phyloP scores from a whole-genome alignment of 768 basidiomycete genomes.

The Cystofilobasidium macerans region DNA sequence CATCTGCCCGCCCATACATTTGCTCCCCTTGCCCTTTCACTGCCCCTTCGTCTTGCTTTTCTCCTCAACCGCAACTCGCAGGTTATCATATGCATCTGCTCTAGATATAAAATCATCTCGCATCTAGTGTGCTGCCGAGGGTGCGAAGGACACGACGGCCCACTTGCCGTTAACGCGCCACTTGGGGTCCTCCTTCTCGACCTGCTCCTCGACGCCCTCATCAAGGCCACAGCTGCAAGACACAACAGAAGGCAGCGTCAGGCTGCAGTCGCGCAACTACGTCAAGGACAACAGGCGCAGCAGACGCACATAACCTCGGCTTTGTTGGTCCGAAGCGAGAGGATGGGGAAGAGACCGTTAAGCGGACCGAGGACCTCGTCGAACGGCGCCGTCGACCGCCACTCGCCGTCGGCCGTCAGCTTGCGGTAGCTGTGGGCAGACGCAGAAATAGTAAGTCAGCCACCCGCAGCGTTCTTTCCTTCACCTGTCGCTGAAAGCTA shows the following conservation, averaged over 20 bases:
- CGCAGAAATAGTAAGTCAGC: neutral
- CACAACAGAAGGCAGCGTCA: neutral
- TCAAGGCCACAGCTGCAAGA: slow-evolving; percentile 54
- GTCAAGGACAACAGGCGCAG: neutral
- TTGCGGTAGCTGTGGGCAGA: slow-evolving; percentile 63
- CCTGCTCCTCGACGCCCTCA: slow-evolving; percentile 53
- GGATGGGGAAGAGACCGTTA: slow-evolving; percentile 41
- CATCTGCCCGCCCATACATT: too few species aligned
- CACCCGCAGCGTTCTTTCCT: neutral
- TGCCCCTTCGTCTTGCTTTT: too few species aligned
- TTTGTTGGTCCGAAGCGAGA: slow-evolving; percentile 86
- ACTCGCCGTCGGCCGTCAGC: slow-evolving; percentile 78
- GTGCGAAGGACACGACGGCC: slow-evolving; percentile 25
- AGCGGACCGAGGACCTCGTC: slow-evolving; percentile 66
- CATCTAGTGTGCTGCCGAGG: neutral
- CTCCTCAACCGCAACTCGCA: too few species aligned
- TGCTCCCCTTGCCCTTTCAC: neutral
- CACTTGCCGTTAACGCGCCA: slow-evolving; percentile 60
- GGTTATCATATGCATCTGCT: too few species aligned
- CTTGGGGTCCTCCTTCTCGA: slow-evolving; percentile 46
- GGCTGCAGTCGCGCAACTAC: neutral
- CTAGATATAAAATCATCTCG: too few species aligned
- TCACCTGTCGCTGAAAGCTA: slow-evolving; percentile 18
- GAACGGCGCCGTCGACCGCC: slow-evolving; percentile 74
- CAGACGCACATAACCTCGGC: slow-evolving; percentile 63